Conservation (phyloP, 1,139 yeast genomes). For the Arxiozyma bovina region DNA sequence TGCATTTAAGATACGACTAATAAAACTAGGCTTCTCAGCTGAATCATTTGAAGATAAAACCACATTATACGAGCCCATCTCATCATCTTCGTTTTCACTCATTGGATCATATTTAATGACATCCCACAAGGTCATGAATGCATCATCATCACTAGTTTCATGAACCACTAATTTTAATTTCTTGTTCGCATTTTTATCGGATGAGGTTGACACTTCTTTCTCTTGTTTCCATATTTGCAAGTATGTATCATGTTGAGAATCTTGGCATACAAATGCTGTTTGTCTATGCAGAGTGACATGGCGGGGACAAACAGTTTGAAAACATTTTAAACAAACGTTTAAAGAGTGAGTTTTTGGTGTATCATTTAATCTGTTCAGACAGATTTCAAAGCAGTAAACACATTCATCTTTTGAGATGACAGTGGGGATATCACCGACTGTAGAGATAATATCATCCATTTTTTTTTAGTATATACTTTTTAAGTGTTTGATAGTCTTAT, state of each 20-base stretch:
- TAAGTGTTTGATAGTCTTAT: not conserved
- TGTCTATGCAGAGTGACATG: constrained; percentile 22
- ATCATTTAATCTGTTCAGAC: constrained; percentile 14
- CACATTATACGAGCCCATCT: not conserved
- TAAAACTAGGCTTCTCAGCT: constrained; percentile 22
- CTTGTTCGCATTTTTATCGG: constrained; percentile 39
- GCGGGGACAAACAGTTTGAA: constrained; percentile 26
- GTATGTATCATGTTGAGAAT: constrained; percentile 16
- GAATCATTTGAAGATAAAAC: not conserved
- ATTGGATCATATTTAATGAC: constrained; percentile 10
- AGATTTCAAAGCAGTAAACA: constrained; percentile 29
- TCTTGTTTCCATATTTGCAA: constrained; percentile 20
- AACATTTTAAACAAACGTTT: constrained; percentile 26
- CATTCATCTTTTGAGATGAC: constrained; percentile 30
- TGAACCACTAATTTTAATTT: constrained; percentile 66
- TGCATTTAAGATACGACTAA: constrained; percentile 48
- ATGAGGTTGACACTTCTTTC: constrained; percentile 13
- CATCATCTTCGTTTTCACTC: constrained; percentile 6
- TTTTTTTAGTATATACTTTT: not conserved
- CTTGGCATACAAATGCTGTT: constrained; percentile 16
- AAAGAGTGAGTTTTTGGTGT: constrained; percentile 15
- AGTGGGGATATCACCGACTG: constrained; percentile 17
- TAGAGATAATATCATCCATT: not conserved
- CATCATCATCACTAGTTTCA: constrained; percentile 60
- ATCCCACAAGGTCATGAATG: constrained; percentile 41